phyloP scores from a whole-genome alignment of 257 asterid species.

The Petunia axillaris region DNA sequence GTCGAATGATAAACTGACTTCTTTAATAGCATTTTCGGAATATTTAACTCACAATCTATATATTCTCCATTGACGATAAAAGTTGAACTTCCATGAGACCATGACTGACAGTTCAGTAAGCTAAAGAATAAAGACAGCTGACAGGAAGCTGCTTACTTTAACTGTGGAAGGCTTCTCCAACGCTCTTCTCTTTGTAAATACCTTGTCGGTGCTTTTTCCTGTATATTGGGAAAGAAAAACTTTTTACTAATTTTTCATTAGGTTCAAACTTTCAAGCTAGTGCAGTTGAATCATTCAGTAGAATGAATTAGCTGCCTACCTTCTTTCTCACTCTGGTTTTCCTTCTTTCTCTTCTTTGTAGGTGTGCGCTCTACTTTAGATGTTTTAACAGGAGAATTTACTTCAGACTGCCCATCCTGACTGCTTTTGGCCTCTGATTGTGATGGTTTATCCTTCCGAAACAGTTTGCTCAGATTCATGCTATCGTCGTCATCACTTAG shows the following conservation, averaged over 20 bases:
- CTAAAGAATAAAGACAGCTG: constrained; percentile 6
- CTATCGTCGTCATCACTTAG: constrained; percentile 30
- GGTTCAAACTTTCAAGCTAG: not conserved
- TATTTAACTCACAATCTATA: not conserved
- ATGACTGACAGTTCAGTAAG: constrained; percentile 14
- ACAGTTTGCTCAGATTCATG: constrained; percentile 24
- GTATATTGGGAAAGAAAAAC: constrained; percentile 10
- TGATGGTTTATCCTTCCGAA: constrained; percentile 13
- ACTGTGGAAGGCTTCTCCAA: constrained; percentile 3
- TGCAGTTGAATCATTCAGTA: not conserved
- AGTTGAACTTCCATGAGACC: not conserved
- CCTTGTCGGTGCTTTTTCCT: constrained; percentile 24
- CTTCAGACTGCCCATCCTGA: constrained; percentile 21
- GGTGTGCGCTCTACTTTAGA: not conserved
- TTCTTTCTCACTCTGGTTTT: constrained; percentile 21
- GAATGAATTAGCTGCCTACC: constrained; percentile 19
- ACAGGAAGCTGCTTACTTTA: constrained; percentile 17
- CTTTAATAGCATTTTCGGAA: not conserved
- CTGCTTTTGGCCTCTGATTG: constrained; percentile 15
- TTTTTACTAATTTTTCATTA: not conserved
- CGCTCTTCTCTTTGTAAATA: constrained; percentile 24
- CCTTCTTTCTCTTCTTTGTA: constrained; percentile 29
- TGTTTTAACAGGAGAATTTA: constrained; percentile 22
- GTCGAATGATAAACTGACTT: not conserved
- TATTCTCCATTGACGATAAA: not conserved